phyloP scores from a whole-genome alignment of 2,329 filamentous ascomycete genomes.

The Xylariaceae sp. region DNA sequence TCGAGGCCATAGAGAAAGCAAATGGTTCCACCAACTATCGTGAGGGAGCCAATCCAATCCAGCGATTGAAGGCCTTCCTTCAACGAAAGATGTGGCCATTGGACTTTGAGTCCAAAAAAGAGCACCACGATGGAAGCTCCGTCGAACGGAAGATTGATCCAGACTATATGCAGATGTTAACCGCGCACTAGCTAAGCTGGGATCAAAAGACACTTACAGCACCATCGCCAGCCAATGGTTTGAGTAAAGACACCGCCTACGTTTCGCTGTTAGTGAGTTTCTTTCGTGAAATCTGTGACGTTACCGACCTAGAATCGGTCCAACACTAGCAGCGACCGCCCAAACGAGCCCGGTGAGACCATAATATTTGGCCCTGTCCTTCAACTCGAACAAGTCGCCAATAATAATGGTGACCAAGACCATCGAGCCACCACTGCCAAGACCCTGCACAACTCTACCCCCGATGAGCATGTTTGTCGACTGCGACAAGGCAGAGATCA shows the following conservation, averaged over 20 bases:
- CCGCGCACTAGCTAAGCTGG: slow-evolving; percentile 4
- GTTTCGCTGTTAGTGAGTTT: too few relatives aligned
- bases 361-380: slow-evolving; percentile 37
- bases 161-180: slow-evolving; percentile 22
- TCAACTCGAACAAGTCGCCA: slow-evolving; percentile 32
- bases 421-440: slow-evolving; percentile 33
- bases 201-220: slow-evolving; percentile 36
- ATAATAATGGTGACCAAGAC: slow-evolving; percentile 34
- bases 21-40: slow-evolving; percentile 52
- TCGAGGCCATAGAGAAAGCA: slow-evolving; percentile 60
- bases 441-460: slow-evolving; percentile 28
- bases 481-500: slow-evolving; percentile 29
- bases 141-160: slow-evolving; percentile 39
- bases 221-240: slow-evolving; percentile 53
- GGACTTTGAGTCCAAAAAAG: slow-evolving; percentile 51
- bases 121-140: slow-evolving; percentile 46
- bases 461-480: slow-evolving; percentile 33
- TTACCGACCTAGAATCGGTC: slow-evolving; percentile 53
- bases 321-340: slow-evolving; percentile 50
- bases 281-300: too few relatives aligned
- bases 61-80: slow-evolving; percentile 49
- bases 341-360: slow-evolving; percentile 54
- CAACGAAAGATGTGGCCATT: slow-evolving; percentile 52
- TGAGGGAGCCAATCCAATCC: slow-evolving; percentile 46
- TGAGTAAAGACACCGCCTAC: slow-evolving; percentile 47